phyloP scores from a whole-genome alignment of 768 basidiomycete species.

The Nevesoporus exiguus region DNA sequence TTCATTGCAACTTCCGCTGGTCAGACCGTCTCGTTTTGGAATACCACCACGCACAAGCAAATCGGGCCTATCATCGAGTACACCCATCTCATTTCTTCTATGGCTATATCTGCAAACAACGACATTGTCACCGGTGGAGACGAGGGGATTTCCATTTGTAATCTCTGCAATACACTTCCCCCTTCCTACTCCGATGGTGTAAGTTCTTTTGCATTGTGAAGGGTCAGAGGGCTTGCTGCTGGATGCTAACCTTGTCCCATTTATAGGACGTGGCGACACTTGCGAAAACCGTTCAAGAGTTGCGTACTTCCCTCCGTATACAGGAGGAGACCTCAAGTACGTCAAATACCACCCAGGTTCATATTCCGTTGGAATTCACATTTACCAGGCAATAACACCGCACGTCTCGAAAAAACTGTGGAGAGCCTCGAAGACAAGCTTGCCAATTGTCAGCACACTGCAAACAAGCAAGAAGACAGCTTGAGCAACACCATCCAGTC shows the following conservation, averaged over 20 bases:
- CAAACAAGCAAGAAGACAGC: background rate
- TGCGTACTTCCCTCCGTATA: no score
- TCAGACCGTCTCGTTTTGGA: background rate
- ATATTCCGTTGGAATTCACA: background rate
- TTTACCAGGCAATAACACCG: background rate
- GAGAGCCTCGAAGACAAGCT: background rate
- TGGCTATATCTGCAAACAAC: background rate
- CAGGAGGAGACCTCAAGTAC: background rate
- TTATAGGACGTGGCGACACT: background rate
- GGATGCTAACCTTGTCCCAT: background rate
- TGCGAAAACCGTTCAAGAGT: background rate
- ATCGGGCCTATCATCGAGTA: background rate
- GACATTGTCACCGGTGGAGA: background rate
- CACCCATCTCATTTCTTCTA: background rate
- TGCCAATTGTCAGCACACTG: background rate
- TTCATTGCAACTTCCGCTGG: background rate
- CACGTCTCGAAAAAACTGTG: background rate
- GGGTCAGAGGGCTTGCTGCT: background rate
- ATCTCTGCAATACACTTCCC: background rate
- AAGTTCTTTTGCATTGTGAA: background rate
- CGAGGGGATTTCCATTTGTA: background rate
- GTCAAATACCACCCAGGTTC: background rate
- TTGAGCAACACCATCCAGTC: background rate
- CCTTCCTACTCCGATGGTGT: background rate
- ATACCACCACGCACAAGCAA: background rate